These are phyloP conservation scores for Colletotrichum sojae DNA, from an alignment of 2,329 filamentous ascomycete species.

Conservation along the genomic window DNA sequence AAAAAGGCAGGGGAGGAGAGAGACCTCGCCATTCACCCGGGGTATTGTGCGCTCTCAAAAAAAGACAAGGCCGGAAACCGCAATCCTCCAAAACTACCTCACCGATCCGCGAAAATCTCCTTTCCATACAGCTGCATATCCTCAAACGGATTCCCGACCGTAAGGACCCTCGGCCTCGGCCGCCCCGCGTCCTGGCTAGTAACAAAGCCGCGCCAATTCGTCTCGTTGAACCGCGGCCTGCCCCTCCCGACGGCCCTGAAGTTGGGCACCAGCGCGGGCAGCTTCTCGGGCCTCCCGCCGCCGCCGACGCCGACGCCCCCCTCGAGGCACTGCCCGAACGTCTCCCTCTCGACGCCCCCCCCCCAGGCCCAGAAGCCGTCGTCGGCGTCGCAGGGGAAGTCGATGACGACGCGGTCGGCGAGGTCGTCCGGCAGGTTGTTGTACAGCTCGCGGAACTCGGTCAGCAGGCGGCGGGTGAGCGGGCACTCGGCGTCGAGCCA, in stretches of 20 bases:
- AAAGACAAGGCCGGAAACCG: too few relatives aligned
- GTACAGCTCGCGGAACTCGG: constrained; percentile 39
- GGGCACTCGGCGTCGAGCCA: constrained; percentile 42
- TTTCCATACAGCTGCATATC: constrained; percentile 39
- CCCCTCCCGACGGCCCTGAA: constrained; percentile 38
- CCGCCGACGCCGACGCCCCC: neutral
- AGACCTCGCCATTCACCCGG: too few relatives aligned
- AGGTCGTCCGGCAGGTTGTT: constrained; percentile 3
- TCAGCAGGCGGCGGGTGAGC: constrained; percentile 37
- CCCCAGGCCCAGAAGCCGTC: constrained; percentile 42
- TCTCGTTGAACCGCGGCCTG: constrained; percentile 33
- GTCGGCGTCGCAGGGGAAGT: constrained; percentile 35
- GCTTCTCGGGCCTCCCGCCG: neutral
- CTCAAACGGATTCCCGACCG: constrained; percentile 39
- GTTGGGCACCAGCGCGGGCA: constrained; percentile 12
- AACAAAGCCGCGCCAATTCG: constrained; percentile 7
- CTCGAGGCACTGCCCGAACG: too few relatives aligned
- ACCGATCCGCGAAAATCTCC: constrained; percentile 19
- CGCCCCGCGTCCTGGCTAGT: constrained; percentile 9
- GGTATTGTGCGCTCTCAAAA: too few relatives aligned
- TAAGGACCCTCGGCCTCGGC: constrained; percentile 20
- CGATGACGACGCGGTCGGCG: constrained; percentile 20
- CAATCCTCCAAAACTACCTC: neutral
- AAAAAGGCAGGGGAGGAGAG: too few relatives aligned
- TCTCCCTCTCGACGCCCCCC: constrained; percentile 11